Evolutionary conservation across 345 rosid species (phyloP), one percentile per base, ranked within the genome.

Genomic region (Alliaria petiolata): DNA sequence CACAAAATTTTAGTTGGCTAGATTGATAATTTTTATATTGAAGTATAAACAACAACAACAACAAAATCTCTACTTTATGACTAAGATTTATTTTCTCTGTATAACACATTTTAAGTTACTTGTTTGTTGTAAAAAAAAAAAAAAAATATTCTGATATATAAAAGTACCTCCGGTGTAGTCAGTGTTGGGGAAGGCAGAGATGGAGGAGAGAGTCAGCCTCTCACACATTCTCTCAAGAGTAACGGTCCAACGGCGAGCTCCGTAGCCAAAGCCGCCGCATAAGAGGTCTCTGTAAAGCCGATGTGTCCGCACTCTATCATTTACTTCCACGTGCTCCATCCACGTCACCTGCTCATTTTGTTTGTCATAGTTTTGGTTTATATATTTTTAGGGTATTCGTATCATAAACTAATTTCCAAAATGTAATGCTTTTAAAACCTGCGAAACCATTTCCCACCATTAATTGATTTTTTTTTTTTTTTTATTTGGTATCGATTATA

Each of bases 311-410:
- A 61, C 51, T 81, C 62, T 83, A 0, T 88, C 92, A 47, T 85
- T 85, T 2, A 83, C 89, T 71, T 85, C 91, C 46, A 86, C 89
- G 52, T 92, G 96, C 64, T 90, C 96, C 3, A 92, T 65, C 98
- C 96, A 92, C 9, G 87, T 92, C 36, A 92, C 86, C 98, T 91
- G 77, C 50, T 33, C 66, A 44, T 33, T 56, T 49, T 31, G 30
- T 31, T 54, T 17, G 31, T 73, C 12, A 57, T 1, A 31, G 14
- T 36, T 64, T 26, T 54, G 10, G 9, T 5, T 3, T 16, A 4
- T 28, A 22, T 1, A 22, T 3, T 12, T 66, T 42, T 4, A 38
- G n/a, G 10, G 38, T 49, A 14, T 5, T 15, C 62, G 8, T 15
- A 35, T 13, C 6, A 20, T 26, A 7, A 13, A 31, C 12, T 30